phyloP scores from a whole-genome alignment of 129 eudicot species.

The Silybum marianum region DNA sequence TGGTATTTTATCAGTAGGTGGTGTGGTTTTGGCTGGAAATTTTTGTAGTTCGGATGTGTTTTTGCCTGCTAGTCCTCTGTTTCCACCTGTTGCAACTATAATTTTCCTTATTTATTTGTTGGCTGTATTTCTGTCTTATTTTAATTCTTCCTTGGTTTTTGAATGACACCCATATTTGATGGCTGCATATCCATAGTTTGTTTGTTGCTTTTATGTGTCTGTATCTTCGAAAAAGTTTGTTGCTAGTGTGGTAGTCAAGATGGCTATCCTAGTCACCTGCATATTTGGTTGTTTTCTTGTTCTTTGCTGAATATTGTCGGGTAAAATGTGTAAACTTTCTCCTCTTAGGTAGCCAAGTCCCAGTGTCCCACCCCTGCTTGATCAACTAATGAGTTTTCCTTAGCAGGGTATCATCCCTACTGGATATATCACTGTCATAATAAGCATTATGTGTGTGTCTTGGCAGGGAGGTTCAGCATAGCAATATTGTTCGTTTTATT shows the following conservation, averaged over 20 bases:
- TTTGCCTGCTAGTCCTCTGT: background rate
- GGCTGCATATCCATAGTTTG: background rate
- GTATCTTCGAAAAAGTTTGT: too few species aligned
- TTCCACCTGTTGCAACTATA: background rate
- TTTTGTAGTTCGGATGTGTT: background rate
- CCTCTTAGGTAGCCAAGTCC: too few species aligned
- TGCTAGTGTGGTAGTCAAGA: background rate
- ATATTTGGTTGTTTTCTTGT: background rate
- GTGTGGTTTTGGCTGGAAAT: background rate
- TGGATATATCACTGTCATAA: background rate
- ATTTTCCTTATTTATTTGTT: background rate
- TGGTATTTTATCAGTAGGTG: background rate
- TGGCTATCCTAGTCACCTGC: background rate
- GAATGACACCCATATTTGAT: background rate
- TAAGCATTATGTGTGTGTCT: background rate
- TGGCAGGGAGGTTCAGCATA: conserved; percentile 82
- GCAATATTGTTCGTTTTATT: conserved; percentile 79
- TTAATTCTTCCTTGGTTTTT: background rate
- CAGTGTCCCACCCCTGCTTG: background rate
- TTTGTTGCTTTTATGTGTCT: background rate
- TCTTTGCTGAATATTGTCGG: background rate
- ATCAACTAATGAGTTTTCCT: background rate
- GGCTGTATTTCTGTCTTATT: background rate
- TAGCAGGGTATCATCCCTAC: background rate
- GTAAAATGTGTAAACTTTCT: background rate